Base-by-base conservation (phyloP, 2,329 filamentous ascomycete genomes). In the Geosmithia putterillii region DNA sequence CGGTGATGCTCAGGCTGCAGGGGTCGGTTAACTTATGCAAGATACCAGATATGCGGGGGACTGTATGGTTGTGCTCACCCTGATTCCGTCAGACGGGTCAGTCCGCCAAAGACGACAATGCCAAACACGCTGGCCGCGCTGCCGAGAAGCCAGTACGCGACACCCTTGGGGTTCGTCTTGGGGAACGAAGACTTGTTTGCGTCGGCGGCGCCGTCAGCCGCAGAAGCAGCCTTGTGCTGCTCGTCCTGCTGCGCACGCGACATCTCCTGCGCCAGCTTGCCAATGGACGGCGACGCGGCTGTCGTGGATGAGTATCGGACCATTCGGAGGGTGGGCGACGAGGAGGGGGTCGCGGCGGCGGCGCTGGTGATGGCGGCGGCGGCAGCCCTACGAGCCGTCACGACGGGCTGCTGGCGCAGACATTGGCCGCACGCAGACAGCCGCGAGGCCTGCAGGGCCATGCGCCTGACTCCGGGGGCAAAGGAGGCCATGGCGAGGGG, bases 41-140 rank as follows among this genome's bases (percentile, higher is more conserved):
- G n/a, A n/a, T n/a, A n/a, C n/a, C n/a, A n/a, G n/a, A n/a, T n/a
- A n/a, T n/a, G n/a, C n/a, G n/a, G n/a, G n/a, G n/a, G n/a, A n/a
- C n/a, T n/a, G n/a, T n/a, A n/a, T n/a, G n/a, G n/a, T n/a, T 21
- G 25, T 18, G 35, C 69, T 51, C 74, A 94, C 88, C 88, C 92
- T 51, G 92, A 98, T 66, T 98, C 92, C 4, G 92, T 98, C 52
- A 98, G 71, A 46, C 92, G 74, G 23, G 92, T 98, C 52, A 98
- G 71, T 6, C 92, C 92, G 45, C 92, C 92, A 62, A 94, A 94
- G 38, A 98, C 78, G 42, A 98, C 89, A 54, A 98, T 95, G 47
- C 92, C 92, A 64, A 96, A 98, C 42, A 96, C 92, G 59, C 87
- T 94, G 38, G 78, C 84, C 1, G 92, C 89, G 53, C 89, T 95